Base-by-base conservation (phyloP, 2,329 filamentous ascomycete species). In the Hymenoscyphus infarciens region DNA sequence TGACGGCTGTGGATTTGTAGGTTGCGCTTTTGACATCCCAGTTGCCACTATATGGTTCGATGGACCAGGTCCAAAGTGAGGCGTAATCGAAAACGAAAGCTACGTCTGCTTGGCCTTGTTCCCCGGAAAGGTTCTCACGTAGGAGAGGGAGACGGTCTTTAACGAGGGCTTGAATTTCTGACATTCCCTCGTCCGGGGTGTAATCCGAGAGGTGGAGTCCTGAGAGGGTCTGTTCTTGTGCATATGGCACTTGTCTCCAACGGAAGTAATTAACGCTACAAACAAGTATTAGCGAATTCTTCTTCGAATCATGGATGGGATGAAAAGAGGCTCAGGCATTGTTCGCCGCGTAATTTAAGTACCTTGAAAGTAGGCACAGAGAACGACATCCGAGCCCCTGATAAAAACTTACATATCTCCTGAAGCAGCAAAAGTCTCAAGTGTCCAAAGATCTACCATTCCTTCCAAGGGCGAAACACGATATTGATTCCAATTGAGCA, bases 181-280 rank as follows among this genome's bases (percentile, higher is more conserved):
- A 1, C 11, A 53, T 13, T 13, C 49, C 49, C 19, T 53, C 7
- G 13, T 53, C 49, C 2, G 49, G 22, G 10, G 19, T 29, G 27
- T 53, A 53, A 53, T 53, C 49, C 4, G 49, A 53, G 19, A 19
- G 15, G 27, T 53, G 49, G 3, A 53, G 49, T 25, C 49, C 49
- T 1, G 49, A 53, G 8, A 53, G 49, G 13, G 49, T 53, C 22
- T 53, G 49, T 29, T 53, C 49, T 53, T 53, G 49, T 25, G 49
- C 49, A 29, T 53, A 53, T 53, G 49, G 49, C 3, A 53, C 49
- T 29, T 53, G 49, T 25, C 49, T 25, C 49, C 49, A 53, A 15
- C 49, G 49, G 27, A 53, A 53, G 22, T 53, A 53, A 29, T 53
- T 53, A 5, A 53, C 49, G 22, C 39, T 42, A 35, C 6, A n/a